A percentile compares a stretch with the other conserved stretches of the same genome.
Evolutionary conservation across 441 rosid genomes (phyloP).

Genomic region (Isatis lusitanica): DNA sequence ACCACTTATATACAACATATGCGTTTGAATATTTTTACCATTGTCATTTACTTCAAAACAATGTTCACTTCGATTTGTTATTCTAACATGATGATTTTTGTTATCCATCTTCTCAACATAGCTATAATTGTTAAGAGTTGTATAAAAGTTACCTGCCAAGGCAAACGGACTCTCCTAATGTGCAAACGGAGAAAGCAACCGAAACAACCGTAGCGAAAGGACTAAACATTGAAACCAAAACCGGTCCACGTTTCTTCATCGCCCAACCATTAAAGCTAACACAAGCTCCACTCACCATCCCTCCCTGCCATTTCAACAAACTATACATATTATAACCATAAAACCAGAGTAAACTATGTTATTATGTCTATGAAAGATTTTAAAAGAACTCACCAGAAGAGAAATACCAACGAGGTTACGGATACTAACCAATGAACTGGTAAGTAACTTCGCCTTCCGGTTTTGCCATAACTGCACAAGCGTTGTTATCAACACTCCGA

Average conservation of each 20-base stretch:
- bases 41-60: neutral
- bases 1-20: neutral
- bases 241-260: constrained; percentile 92
- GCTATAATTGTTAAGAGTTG: neutral
- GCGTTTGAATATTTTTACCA: neutral
- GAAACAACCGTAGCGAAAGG: constrained; percentile 81
- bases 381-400: constrained; percentile 46
- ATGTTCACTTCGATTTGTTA: no score
- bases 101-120: no score
- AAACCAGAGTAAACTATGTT: neutral
- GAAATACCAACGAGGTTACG: constrained; percentile 48
- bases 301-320: constrained; percentile 49
- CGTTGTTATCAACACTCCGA: constrained; percentile 65
- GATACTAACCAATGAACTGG: constrained; percentile 45
- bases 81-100: no score
- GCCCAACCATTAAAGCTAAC: constrained; percentile 97
- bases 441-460: constrained; percentile 29
- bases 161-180: constrained; percentile 61
- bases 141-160: constrained; percentile 60
- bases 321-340: neutral
- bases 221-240: constrained; percentile 79
- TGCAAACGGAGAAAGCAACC: constrained; percentile 57
- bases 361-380: neutral
- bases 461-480: constrained; percentile 48
- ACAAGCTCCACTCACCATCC: constrained; percentile 60